Percentiles rank a stretch among this genome's conserved stretches.
phyloP scores from a whole-genome alignment of 768 basidiomycete species.

The Russula brevipes region DNA sequence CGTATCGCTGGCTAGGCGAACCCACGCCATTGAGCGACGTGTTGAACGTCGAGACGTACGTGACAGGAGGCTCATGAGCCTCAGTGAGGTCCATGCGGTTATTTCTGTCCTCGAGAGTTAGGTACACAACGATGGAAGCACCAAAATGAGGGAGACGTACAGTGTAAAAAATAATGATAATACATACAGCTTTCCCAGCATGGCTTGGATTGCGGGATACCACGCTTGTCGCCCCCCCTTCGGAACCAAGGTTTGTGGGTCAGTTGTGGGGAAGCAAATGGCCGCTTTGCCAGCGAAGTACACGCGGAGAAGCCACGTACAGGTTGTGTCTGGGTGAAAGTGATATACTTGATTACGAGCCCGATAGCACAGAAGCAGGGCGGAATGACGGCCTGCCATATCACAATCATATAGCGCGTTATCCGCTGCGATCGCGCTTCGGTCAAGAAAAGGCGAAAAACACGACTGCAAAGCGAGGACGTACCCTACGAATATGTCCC shows the following conservation, averaged over 20 bases:
- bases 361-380: constrained; percentile 4
- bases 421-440: neutral
- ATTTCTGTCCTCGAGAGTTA: constrained; percentile 6
- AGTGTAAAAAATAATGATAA: constrained; percentile 14
- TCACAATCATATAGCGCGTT: constrained; percentile 8
- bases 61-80: neutral
- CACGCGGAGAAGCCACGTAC: constrained; percentile 4
- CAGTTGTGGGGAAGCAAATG: neutral
- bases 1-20: neutral
- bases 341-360: constrained; percentile 12
- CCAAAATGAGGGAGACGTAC: neutral
- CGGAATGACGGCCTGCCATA: constrained; percentile 18
- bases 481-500: constrained; percentile 12
- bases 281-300: neutral
- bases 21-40: neutral
- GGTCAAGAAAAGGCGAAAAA: neutral
- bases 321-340: constrained; percentile 5
- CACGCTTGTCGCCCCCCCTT: constrained; percentile 4
- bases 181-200: constrained; percentile 19
- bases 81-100: constrained; percentile 14
- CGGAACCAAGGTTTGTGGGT: neutral
- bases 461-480: neutral
- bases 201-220: constrained; percentile 15
- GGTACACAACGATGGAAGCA: neutral
- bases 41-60: neutral